phyloP scores from a whole-genome alignment of 2,329 filamentous ascomycete species.

The Coniella vitis region DNA sequence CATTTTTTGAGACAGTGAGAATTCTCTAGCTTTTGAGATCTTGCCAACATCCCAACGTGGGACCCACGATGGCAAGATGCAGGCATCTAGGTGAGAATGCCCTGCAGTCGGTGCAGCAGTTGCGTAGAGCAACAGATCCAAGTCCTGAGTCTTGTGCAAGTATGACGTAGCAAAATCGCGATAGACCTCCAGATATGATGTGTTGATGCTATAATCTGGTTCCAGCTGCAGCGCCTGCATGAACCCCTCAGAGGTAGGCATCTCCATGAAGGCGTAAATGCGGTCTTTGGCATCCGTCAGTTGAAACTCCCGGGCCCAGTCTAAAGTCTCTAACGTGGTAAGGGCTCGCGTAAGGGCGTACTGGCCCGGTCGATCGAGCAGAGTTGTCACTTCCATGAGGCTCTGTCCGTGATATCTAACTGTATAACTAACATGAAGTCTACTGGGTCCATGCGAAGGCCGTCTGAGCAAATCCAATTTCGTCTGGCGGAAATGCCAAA shows the following conservation, averaged over 20 bases:
- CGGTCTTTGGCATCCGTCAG: background rate
- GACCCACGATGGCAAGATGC: background rate
- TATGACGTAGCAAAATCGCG: background rate
- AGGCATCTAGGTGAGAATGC: background rate
- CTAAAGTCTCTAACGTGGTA: background rate
- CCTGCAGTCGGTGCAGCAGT: background rate
- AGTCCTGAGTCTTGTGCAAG: background rate
- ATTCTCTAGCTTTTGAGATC: too few species aligned
- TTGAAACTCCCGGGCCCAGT: background rate
- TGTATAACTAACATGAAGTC: too few species aligned
- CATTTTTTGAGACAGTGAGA: too few species aligned
- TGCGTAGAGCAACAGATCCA: background rate
- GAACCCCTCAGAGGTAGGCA: background rate
- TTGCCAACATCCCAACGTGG: background rate
- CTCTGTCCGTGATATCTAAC: too few species aligned
- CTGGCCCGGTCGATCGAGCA: too few species aligned
- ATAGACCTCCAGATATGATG: background rate
- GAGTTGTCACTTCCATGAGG: too few species aligned
- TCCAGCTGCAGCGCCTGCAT: background rate
- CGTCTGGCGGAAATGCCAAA: too few species aligned
- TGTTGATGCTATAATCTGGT: background rate
- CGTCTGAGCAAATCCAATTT: too few species aligned
- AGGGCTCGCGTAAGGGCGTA: too few species aligned
- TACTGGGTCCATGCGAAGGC: too few species aligned
- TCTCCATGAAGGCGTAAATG: conserved; percentile 5